These are phyloP conservation scores for Nasturtium officinale DNA, from an alignment of 345 rosid genomes.

Conservation along the genomic window DNA sequence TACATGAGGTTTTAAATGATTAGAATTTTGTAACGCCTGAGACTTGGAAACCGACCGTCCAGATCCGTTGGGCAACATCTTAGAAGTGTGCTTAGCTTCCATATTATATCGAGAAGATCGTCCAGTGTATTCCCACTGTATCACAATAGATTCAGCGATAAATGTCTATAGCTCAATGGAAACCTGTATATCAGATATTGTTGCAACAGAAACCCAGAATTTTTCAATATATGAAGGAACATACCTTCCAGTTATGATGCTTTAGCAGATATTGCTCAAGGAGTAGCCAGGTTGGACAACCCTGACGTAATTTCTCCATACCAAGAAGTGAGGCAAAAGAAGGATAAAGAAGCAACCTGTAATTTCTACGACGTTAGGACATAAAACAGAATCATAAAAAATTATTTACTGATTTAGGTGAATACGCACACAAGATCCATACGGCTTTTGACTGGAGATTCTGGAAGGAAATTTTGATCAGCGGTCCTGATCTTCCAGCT, in stretches of 20 bases:
- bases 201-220: constrained; percentile 21
- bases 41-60: constrained; percentile 82
- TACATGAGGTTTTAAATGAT: constrained; percentile 60
- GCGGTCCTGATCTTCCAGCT: constrained; percentile 53
- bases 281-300: constrained; percentile 95
- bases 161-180: constrained; percentile 24
- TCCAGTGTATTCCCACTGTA: constrained; percentile 91
- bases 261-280: constrained; percentile 90
- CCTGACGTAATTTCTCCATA: constrained; percentile 86
- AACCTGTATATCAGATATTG: constrained; percentile 10
- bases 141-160: constrained; percentile 48
- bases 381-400: constrained; percentile 21
- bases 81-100: constrained; percentile 71
- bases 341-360: constrained; percentile 92
- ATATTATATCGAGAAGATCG: constrained; percentile 62
- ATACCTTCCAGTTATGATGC: constrained; percentile 89
- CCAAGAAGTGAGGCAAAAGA: constrained; percentile 88
- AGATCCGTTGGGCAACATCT: constrained; percentile 75
- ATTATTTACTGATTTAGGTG: constrained; percentile 13
- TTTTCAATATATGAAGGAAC: constrained; percentile 1
- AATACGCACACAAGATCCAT: constrained; percentile 92
- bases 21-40: constrained; percentile 60
- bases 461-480: constrained; percentile 51
- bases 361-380: constrained; percentile 29
- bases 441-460: constrained; percentile 72